Evolutionary conservation across 495 filamentous ascomycete species (phyloP).

Genomic region (Emericellopsis terricola): DNA sequence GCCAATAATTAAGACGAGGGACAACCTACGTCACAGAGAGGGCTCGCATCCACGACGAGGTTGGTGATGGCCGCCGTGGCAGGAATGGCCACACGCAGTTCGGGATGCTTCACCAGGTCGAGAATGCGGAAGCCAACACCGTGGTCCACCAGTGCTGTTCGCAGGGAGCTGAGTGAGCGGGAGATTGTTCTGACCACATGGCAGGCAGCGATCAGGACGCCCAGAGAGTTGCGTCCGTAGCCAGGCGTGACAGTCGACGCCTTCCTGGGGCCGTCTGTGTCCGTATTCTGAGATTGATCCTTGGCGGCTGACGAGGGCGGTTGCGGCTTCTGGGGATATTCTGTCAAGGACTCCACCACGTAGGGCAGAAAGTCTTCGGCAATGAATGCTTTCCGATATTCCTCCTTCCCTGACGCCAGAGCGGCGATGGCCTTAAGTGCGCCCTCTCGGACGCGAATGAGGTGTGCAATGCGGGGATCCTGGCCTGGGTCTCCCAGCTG

Average conservation of each 20-base stretch:
- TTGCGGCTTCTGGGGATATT: constrained; percentile 20
- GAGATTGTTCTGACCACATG: constrained; percentile 58
- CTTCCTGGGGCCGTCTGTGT: constrained; percentile 3
- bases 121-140: constrained; percentile 68
- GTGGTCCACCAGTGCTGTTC: constrained; percentile 76
- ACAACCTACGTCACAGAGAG: constrained; percentile 73
- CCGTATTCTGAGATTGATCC: not conserved
- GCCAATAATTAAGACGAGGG: not conserved
- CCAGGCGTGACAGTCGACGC: not conserved
- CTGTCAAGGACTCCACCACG: constrained; percentile 67
- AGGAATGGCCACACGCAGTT: constrained; percentile 69
- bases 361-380: constrained; percentile 63
- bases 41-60: constrained; percentile 67
- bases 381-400: constrained; percentile 67
- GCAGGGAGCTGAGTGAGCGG: constrained; percentile 62
- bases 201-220: constrained; percentile 75
- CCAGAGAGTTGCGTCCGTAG: constrained; percentile 27
- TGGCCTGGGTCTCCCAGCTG: constrained; percentile 44
- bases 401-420: constrained; percentile 63
- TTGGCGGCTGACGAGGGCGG: constrained; percentile 5
- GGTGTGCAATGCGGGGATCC: constrained; percentile 46
- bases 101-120: constrained; percentile 50
- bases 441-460: constrained; percentile 58
- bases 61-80: constrained; percentile 73
- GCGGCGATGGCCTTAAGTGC: constrained; percentile 65